phyloP scores from a whole-genome alignment of 2,329 filamentous ascomycete species.

The Sporothrix globosa region DNA sequence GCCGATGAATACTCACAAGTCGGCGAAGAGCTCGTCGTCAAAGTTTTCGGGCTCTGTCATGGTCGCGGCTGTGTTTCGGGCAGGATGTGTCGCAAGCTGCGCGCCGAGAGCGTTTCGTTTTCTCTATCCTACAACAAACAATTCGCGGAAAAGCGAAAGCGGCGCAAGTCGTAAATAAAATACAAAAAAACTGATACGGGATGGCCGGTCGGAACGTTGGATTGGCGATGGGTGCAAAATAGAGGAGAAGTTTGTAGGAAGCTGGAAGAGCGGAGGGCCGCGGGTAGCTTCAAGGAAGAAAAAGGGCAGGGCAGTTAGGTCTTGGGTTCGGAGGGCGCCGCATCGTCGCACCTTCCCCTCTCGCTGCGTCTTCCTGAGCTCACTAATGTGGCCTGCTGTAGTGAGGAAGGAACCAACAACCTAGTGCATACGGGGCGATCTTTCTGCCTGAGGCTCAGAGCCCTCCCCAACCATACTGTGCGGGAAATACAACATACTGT shows the following conservation, averaged over 20 bases:
- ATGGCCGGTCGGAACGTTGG: neutral
- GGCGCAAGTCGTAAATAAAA: neutral
- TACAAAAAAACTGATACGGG: neutral
- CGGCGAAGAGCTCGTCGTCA: conserved; percentile 88
- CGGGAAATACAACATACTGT: neutral
- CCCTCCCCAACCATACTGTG: too few relatives aligned
- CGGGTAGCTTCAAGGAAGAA: conserved; percentile 3
- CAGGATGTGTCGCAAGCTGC: neutral
- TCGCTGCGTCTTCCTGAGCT: neutral
- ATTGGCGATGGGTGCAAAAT: neutral
- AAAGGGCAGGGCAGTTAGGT: neutral
- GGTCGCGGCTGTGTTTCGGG: conserved; percentile 13
- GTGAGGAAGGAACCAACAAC: neutral
- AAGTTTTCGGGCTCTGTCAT: conserved; percentile 79
- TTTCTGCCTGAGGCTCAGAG: conserved; percentile 17
- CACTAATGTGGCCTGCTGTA: neutral
- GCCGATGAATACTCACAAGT: conserved; percentile 66
- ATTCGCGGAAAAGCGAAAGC: neutral
- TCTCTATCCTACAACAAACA: conserved; percentile 5
- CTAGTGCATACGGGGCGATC: too few relatives aligned
- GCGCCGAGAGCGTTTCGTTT: neutral
- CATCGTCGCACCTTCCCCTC: conserved; percentile 10
- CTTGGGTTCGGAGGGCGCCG: neutral
- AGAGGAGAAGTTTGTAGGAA: neutral
- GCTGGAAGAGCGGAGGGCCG: neutral